Evolutionary conservation across 2,329 filamentous ascomycete genomes (phyloP).

Genomic region (Fusarium multiceps): DNA sequence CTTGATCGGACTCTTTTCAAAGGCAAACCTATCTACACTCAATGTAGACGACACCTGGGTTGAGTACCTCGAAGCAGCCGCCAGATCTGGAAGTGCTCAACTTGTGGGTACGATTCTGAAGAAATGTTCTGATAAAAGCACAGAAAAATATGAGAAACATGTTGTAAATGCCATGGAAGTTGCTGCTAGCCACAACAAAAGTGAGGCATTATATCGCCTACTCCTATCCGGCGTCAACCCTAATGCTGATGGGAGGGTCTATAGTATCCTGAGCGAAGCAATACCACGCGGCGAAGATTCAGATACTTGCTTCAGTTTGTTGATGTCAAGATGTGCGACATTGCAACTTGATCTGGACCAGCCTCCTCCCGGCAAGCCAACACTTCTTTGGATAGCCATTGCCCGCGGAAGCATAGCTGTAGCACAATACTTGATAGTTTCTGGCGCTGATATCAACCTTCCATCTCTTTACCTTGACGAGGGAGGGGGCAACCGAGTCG

Average conservation of each 20-base stretch:
- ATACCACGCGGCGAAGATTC: fast-evolving
- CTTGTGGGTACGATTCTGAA: not conserved
- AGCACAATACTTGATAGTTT: not conserved
- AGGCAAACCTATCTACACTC: not conserved
- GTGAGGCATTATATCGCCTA: fast-evolving
- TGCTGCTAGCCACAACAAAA: fast-evolving
- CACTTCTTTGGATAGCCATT: not conserved
- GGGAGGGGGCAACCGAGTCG: fast-evolving
- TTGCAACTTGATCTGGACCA: not conserved
- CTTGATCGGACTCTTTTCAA: not conserved
- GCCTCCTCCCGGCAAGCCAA: not conserved
- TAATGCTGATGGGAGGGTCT: not conserved
- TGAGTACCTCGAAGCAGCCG: not conserved
- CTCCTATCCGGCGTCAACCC: not conserved
- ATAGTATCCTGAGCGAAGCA: not conserved
- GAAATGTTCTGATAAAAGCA: no score
- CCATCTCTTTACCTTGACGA: not conserved
- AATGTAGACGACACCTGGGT: not conserved
- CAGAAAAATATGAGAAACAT: fast-evolving
- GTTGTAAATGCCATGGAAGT: not conserved
- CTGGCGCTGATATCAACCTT: not conserved
- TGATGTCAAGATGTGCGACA: not conserved
- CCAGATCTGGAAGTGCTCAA: fast-evolving
- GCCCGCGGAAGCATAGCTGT: fast-evolving
- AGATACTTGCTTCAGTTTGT: not conserved